Evolutionary conservation across 768 basidiomycete species (phyloP).

Genomic region (Exsudoporus frostii): DNA sequence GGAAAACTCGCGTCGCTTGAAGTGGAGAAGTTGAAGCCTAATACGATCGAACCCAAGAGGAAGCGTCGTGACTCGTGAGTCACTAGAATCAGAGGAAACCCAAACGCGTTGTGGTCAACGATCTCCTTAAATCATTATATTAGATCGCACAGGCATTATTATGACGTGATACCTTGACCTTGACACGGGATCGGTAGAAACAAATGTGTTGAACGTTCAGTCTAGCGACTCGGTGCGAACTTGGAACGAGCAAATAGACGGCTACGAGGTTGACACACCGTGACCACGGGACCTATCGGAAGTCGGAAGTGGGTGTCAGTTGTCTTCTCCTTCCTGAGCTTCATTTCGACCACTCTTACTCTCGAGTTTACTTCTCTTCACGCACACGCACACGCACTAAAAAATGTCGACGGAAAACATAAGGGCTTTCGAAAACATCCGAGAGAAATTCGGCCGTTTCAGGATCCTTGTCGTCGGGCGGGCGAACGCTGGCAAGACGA

Average conservation of each 20-base stretch:
- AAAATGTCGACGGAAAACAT: background rate
- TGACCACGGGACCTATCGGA: no score
- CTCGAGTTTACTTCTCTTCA: background rate
- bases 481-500: constrained; percentile 9
- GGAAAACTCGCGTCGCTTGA: constrained; percentile 36
- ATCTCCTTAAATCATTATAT: no score
- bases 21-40: constrained; percentile 35
- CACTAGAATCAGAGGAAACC: constrained; percentile 13
- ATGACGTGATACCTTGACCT: no score
- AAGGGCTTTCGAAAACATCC: background rate
- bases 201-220: no score
- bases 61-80: background rate
- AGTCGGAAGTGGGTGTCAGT: no score
- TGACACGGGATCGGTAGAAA: no score
- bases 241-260: no score
- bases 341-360: background rate
- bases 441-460: background rate
- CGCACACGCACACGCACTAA: background rate
- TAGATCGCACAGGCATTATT: no score
- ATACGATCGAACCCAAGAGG: constrained; percentile 44
- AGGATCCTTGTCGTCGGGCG: background rate
- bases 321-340: no score
- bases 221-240: no score
- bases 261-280: no score
- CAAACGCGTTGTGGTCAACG: background rate